A percentile compares a stretch with the other conserved stretches of the same genome.
phyloP scores from a whole-genome alignment of 257 asterid species.

The Haberlea rhodopensis region DNA sequence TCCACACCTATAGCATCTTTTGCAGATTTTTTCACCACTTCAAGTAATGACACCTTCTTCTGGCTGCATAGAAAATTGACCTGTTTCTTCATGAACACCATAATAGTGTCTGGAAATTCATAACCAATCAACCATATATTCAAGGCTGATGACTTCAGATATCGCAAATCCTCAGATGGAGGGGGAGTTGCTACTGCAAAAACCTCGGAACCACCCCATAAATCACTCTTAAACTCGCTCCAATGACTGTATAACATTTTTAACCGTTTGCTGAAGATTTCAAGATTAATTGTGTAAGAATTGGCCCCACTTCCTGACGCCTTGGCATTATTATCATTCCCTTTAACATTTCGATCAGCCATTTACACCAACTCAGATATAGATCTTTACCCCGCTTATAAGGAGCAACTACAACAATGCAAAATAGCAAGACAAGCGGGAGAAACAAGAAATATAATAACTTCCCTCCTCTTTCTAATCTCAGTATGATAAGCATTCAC shows the following conservation, averaged over 20 bases:
- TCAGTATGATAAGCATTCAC: background rate
- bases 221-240: conserved; percentile 41
- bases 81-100: conserved; percentile 53
- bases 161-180: conserved; percentile 50
- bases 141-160: conserved; percentile 51
- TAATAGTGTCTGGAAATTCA: conserved; percentile 73
- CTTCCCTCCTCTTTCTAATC: background rate
- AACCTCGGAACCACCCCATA: conserved; percentile 51
- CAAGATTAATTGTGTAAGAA: conserved; percentile 46
- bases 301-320: conserved; percentile 31
- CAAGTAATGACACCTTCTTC: conserved; percentile 58
- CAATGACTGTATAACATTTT: conserved; percentile 47
- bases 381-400: conserved; percentile 5
- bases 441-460: conserved; percentile 12
- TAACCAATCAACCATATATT: conserved; percentile 70
- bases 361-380: conserved; percentile 24
- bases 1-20: conserved; percentile 37
- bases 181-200: conserved; percentile 56
- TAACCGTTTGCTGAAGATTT: conserved; percentile 47
- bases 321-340: conserved; percentile 33
- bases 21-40: conserved; percentile 51
- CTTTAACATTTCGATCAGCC: conserved; percentile 46
- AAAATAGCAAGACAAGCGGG: conserved; percentile 12
- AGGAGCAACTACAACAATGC: background rate
- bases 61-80: conserved; percentile 56